Evolutionary conservation across 768 basidiomycete species (phyloP).

Genomic region (Leccinum ochraceum): DNA sequence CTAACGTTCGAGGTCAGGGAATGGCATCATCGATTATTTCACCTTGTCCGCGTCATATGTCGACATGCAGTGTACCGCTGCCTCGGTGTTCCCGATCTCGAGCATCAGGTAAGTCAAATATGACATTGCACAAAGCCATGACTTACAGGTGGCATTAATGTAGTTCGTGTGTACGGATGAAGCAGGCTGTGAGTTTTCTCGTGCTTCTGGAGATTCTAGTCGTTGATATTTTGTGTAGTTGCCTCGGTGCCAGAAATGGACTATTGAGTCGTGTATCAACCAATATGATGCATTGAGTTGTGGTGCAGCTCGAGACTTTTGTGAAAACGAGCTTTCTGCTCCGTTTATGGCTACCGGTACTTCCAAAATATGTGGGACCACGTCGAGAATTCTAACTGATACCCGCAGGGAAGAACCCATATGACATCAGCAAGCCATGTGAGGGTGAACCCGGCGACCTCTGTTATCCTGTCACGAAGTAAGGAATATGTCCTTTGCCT

Average conservation of each 20-base stretch:
- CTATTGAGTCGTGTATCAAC: slow-evolving; percentile 61
- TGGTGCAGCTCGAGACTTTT: slow-evolving; percentile 66
- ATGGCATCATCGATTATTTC: slow-evolving; percentile 43
- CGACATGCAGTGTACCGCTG: slow-evolving; percentile 57
- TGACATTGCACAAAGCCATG: not conserved
- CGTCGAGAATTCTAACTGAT: not conserved
- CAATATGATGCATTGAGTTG: slow-evolving; percentile 69
- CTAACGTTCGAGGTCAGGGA: slow-evolving; percentile 32
- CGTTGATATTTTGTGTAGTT: slow-evolving; percentile 42
- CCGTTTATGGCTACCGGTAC: slow-evolving; percentile 37
- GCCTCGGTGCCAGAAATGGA: slow-evolving; percentile 65
- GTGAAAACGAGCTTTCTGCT: slow-evolving; percentile 44
- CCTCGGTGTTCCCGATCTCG: slow-evolving; percentile 51
- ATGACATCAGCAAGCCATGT: slow-evolving; percentile 69
- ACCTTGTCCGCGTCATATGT: slow-evolving; percentile 44
- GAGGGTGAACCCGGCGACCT: slow-evolving; percentile 50
- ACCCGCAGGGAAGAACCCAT: slow-evolving; percentile 51
- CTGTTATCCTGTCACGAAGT: slow-evolving; percentile 61
- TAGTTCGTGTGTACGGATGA: slow-evolving; percentile 44
- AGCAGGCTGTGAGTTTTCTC: slow-evolving; percentile 35
- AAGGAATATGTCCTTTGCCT: not conserved
- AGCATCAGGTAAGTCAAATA: slow-evolving; percentile 22
- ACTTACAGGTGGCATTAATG: not conserved
- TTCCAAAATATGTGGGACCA: slow-evolving; percentile 2
- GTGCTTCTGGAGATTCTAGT: not conserved